Percentiles rank a stretch among this genome's conserved stretches.
Evolutionary conservation across 306 rosid species (phyloP).

Genomic region (Phaseolus lunatus): DNA sequence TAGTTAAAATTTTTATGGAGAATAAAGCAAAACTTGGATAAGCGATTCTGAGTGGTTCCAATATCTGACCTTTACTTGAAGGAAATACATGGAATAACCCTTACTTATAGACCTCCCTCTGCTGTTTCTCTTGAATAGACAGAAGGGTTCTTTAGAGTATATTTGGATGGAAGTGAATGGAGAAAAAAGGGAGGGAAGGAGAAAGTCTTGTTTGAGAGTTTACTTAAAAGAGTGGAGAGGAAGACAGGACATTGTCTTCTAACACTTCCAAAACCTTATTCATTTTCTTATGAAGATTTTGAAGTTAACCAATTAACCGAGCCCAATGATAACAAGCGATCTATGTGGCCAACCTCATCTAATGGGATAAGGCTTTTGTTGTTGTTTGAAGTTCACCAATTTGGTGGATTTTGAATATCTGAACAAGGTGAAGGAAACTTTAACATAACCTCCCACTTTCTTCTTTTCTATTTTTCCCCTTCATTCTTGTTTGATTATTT

Average conservation of each 20-base stretch:
- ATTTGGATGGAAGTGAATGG: not conserved
- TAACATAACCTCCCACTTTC: not conserved
- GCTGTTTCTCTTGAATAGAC: not conserved
- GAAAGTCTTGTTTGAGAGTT: not conserved
- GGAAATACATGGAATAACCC: too few species aligned
- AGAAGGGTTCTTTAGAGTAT: not conserved
- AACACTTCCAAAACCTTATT: not conserved
- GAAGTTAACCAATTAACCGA: not conserved
- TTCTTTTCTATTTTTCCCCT: not conserved
- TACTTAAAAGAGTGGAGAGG: not conserved
- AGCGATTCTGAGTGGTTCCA: too few species aligned
- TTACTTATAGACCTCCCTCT: too few species aligned
- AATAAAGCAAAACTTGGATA: too few species aligned
- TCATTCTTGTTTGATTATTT: not conserved
- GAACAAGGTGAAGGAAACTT: not conserved
- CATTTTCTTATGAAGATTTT: not conserved
- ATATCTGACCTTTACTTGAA: too few species aligned
- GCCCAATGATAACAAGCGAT: not conserved
- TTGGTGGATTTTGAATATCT: not conserved
- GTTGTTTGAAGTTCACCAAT: not conserved
- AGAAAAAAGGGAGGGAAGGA: not conserved
- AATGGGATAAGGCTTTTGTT: not conserved
- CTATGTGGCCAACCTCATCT: not conserved
- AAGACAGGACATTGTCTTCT: not conserved
- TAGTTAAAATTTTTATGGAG: not conserved